Evolutionary conservation across 177 flowering plant species (phyloP), one percentile per base, ranked within the genome.

Genomic region (Telopea speciosissima): DNA sequence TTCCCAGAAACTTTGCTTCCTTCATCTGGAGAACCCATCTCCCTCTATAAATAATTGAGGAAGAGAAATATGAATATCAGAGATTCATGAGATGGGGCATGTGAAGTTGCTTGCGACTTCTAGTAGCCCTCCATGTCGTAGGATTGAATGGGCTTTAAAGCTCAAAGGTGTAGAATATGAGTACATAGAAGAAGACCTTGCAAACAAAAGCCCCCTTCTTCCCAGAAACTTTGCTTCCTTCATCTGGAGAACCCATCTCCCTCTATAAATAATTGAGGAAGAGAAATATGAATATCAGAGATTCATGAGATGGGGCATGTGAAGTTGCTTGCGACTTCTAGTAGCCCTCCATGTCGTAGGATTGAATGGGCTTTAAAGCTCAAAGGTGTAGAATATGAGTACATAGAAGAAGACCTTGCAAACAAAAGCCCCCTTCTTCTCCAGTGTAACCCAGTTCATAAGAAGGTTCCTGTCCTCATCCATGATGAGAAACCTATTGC

Each of bases 301-400:
- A 1, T 49, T 49, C 14, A 1, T 49, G 3, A 26, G 0, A 70
- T 70, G 73, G 67, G 40, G 16, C 60, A 70, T 40, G 73, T 70
- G 67, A 70, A 70, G 40, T 24, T 70, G 40, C 16, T 70, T 62
- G 73, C 67, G 4, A 3, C 60, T 19, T 62, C 24, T 42, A 19
- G 11, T 21, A 70, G 67, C 36, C 60, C 45, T 22, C 16, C 25
- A n/a, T 36, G 73, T 42, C 25, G 14, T 31, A 70, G 73, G 24
- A 60, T 70, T 62, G 36, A 24, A 63, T 70, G 73, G 73, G 73
- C 73, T 63, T 62, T 71, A 1, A 64, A 71, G 65, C 62, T 71
- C 1, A 63, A 71, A 31, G 73, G 73, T 1, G 62, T 71, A 5
- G 49, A 49, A 8, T 64, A 71, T 31, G 62, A 63, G 13, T 54